Conservation (phyloP, 78 protist genomes). For the Dictyostelium firmibasis region DNA sequence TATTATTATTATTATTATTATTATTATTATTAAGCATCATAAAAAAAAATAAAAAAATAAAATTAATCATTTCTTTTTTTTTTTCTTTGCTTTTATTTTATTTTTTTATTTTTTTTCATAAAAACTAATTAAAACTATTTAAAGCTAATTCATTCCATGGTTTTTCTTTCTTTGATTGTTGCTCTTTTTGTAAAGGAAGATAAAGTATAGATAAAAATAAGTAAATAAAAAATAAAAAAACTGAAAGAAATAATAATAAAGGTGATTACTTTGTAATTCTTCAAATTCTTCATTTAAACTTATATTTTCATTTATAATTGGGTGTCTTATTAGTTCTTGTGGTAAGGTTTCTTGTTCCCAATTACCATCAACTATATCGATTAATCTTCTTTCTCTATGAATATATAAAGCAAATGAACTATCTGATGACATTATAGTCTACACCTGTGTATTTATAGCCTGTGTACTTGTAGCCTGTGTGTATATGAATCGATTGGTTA, state of each 20-base stretch:
- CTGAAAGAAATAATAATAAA: not conserved
- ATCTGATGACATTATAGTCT: not conserved
- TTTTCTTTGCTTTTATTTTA: not conserved
- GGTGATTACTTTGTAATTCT: not conserved
- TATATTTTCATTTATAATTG: not conserved
- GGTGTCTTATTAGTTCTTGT: not conserved
- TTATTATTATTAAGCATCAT: too few relatives aligned
- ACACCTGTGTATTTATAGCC: not conserved
- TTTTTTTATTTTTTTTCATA: not conserved
- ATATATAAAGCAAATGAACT: conserved; percentile 12
- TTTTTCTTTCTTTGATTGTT: conserved; percentile 2
- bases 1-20: too few relatives aligned
- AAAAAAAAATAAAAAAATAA: too few relatives aligned
- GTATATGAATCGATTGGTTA: not conserved
- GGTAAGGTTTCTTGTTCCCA: conserved; percentile 8
- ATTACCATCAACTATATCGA: not conserved
- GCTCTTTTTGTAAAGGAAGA: not conserved
- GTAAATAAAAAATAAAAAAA: not conserved
- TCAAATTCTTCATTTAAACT: conserved; percentile 9
- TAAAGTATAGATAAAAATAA: too few relatives aligned
- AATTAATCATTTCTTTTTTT: too few relatives aligned
- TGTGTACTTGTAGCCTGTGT: not conserved
- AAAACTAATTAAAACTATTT: not conserved
- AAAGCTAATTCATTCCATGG: conserved; percentile 15
- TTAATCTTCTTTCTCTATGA: not conserved